These are phyloP conservation scores for Cicer cuneatum DNA, from an alignment of 306 rosid genomes.

Conservation along the genomic window DNA sequence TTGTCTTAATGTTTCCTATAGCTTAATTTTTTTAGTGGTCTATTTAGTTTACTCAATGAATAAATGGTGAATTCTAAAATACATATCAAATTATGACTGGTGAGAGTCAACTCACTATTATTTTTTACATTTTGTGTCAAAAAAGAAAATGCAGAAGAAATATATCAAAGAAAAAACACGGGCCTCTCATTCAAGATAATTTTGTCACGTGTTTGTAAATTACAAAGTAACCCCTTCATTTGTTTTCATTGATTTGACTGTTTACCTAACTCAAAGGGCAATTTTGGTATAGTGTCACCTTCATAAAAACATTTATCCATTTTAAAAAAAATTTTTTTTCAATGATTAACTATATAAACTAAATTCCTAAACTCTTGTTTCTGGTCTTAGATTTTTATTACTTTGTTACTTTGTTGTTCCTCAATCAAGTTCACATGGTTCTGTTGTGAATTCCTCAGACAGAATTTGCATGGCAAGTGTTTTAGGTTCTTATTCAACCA, in stretches of 20 bases:
- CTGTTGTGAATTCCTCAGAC: slow-evolving; percentile 30
- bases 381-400: slow-evolving; percentile 12
- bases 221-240: slow-evolving; percentile 14
- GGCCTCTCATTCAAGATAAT: slow-evolving; percentile 49
- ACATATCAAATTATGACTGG: too few species aligned
- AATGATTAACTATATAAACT: slow-evolving; percentile 48
- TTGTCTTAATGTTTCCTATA: too few species aligned
- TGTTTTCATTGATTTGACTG: slow-evolving; percentile 26
- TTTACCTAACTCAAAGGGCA: slow-evolving; percentile 26
- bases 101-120: too few species aligned
- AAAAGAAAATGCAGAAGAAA: too few species aligned
- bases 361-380: slow-evolving; percentile 10
- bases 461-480: slow-evolving; percentile 64
- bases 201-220: slow-evolving; percentile 4
- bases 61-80: too few species aligned
- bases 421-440: neutral
- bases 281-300: slow-evolving; percentile 10
- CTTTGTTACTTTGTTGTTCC: slow-evolving; percentile 6
- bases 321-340: too few species aligned
- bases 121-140: too few species aligned
- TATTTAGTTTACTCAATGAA: too few species aligned
- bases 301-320: slow-evolving; percentile 25
- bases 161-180: slow-evolving; percentile 22
- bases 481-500: slow-evolving; percentile 54
- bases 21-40: too few species aligned